Base-by-base conservation (phyloP, 2,329 filamentous ascomycete species). In the Dactylonectria estremocensis region DNA sequence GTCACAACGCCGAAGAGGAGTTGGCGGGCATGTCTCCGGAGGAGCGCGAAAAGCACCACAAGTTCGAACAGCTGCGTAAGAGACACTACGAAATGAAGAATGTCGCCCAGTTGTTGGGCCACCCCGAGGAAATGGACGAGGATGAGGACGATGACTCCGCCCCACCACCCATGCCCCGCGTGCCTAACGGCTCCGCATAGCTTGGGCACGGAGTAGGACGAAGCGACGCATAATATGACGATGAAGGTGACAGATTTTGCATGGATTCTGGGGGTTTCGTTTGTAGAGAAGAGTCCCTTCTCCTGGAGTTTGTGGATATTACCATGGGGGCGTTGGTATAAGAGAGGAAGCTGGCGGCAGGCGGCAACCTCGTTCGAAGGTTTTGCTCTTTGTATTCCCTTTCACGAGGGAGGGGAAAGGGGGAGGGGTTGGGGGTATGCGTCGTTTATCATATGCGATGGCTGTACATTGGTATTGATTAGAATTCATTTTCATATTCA, bases 11-110 rank as follows among this genome's bases (percentile, higher is more conserved):
- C 61, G 88, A 90, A 50, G 87, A 87, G 58, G 84, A 86, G 28
- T 72, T 84, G 76, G 79, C 83, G 22, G 88, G 87, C 40, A 80
- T 91, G 77, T 89, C 84, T 65, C 82, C 87, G 48, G 94, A 97
- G 80, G 95, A 97, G 79, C 86, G 86, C 69, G 94, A 96, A 84
- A 98, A 98, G 86, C 96, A 99, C 82, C 90, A 88, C 78, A 90
- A 93, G 79, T 99, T 99, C 80, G 95, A 98, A 84, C 87, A 93
- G 83, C 88, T 94, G 85, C 90, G 96, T 77, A 98, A 96, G 90
- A 95, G 91, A 85, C 96, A 99, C 82, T 99, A 99, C 82, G 96
- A 99, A 87, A 99, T 99, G 96, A 94, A 90, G 83, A 93, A 96
- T 78, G 95, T 98, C 66, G 97, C 96, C 77, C 89, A 91, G 77